Conservation (phyloP, 106 monocot genomes). For the Acanthochlamys bracteata region DNA sequence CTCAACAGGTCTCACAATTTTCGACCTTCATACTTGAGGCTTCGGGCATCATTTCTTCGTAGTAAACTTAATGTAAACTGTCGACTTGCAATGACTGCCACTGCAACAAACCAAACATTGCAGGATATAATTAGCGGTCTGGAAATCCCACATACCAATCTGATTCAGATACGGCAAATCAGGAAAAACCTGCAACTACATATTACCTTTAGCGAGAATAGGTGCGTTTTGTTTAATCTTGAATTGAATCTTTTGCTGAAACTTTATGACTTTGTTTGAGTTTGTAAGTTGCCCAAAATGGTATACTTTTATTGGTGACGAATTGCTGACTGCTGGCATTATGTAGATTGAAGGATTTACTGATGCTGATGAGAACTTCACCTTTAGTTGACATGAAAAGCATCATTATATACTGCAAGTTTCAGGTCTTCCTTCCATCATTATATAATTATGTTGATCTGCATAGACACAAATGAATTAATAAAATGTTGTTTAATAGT, state of each 20-base stretch:
- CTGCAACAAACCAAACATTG: constrained; percentile 75
- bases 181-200: constrained; percentile 79
- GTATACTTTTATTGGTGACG: no score
- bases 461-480: no score
- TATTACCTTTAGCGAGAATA: constrained; percentile 58
- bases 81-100: constrained; percentile 97
- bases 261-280: no score
- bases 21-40: constrained; percentile 88
- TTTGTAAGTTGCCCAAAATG: no score
- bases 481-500: no score
- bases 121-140: constrained; percentile 58
- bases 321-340: not conserved
- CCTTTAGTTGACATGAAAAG: constrained; percentile 56
- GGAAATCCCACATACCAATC: constrained; percentile 58
- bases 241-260: no score
- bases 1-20: constrained; percentile 92
- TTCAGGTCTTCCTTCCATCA: constrained; percentile 49
- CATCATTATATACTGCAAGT: constrained; percentile 94
- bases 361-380: constrained; percentile 62
- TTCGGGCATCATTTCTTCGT: constrained; percentile 58
- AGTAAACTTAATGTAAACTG: constrained; percentile 54
- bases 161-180: constrained; percentile 54
- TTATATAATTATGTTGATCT: not conserved
- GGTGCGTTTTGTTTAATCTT: constrained; percentile 36
- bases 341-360: constrained; percentile 75